Evolutionary conservation across 1,139 yeast species (phyloP).

Genomic region (Hyphopichia pseudoburtonii): DNA sequence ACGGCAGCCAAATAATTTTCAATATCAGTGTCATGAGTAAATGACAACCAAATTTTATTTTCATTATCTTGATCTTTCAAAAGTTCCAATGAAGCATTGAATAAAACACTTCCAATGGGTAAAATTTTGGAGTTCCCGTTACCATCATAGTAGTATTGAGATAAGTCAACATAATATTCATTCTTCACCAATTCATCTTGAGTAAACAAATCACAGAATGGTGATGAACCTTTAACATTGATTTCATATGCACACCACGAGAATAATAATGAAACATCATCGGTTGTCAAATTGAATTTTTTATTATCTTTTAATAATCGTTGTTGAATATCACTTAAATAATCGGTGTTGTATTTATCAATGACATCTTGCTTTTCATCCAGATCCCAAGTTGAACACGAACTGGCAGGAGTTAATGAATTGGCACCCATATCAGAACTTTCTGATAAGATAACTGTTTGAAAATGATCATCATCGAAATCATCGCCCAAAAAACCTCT

Average conservation of each 20-base stretch:
- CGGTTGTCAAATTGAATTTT: conserved; percentile 25
- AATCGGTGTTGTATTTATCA: conserved; percentile 16
- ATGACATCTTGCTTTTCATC: conserved; percentile 10
- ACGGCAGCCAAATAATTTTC: conserved; percentile 26
- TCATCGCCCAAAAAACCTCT: conserved; percentile 33
- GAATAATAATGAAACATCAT: conserved; percentile 42
- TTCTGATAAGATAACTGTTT: conserved; percentile 27
- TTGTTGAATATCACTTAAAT: conserved; percentile 14
- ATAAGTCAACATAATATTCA: conserved; percentile 46
- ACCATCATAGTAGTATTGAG: conserved; percentile 48
- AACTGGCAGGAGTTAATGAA: conserved; percentile 28
- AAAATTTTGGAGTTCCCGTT: conserved; percentile 46
- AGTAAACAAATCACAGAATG: conserved; percentile 53
- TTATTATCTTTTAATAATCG: conserved; percentile 22
- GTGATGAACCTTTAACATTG: conserved; percentile 47
- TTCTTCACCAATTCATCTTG: conserved; percentile 46
- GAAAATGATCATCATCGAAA: conserved; percentile 18
- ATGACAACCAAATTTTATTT: conserved; percentile 26
- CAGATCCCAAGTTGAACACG: conserved; percentile 19
- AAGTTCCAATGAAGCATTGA: conserved; percentile 43
- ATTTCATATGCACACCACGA: conserved; percentile 56
- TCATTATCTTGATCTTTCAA: conserved; percentile 21
- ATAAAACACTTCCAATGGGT: conserved; percentile 42
- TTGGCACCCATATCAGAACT: conserved; percentile 27
- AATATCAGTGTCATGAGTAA: conserved; percentile 31